A percentile compares a stretch with the other conserved stretches of the same genome.
These are phyloP conservation scores for Cercospora zeae-maydis DNA, from an alignment of 2,329 filamentous ascomycete species.

Conservation along the genomic window DNA sequence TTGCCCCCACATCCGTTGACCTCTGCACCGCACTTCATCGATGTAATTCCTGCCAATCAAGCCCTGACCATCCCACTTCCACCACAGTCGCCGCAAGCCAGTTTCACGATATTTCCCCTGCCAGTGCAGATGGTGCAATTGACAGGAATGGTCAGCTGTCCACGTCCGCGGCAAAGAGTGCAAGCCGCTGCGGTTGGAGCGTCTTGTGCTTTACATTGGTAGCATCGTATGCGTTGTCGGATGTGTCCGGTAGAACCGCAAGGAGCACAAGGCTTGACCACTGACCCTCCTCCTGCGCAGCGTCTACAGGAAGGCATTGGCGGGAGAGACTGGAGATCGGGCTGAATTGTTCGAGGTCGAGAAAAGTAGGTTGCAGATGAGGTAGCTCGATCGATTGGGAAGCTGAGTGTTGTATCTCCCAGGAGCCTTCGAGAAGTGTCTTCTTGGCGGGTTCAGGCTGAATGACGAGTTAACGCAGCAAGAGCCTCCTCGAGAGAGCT, in stretches of 20 bases:
- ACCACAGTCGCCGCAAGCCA: conserved; percentile 7
- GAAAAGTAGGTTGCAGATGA: not conserved
- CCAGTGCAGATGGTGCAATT: conserved; percentile 5
- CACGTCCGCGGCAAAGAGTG: conserved; percentile 7
- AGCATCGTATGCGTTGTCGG: conserved; percentile 4
- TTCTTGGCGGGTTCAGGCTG: not conserved
- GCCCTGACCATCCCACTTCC: not conserved
- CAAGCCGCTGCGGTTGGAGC: conserved; percentile 6
- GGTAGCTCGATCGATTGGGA: not conserved
- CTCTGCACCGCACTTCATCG: not conserved
- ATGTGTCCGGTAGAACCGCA: conserved; percentile 2
- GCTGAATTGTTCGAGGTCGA: not conserved
- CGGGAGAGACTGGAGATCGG: not conserved
- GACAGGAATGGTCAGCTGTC: conserved; percentile 6
- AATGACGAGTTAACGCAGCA: not conserved
- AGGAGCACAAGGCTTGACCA: not conserved
- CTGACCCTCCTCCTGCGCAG: not conserved
- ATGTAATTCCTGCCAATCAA: not conserved
- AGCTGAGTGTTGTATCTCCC: not conserved
- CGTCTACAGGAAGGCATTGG: conserved; percentile 6
- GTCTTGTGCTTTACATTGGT: conserved; percentile 8
- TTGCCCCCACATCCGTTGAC: not conserved
- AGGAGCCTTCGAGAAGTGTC: not conserved
- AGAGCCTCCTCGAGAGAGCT: not conserved
- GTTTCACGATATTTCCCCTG: not conserved